Base-by-base conservation (phyloP, 2,329 filamentous ascomycete species). In the Trichoderma sp. region DNA sequence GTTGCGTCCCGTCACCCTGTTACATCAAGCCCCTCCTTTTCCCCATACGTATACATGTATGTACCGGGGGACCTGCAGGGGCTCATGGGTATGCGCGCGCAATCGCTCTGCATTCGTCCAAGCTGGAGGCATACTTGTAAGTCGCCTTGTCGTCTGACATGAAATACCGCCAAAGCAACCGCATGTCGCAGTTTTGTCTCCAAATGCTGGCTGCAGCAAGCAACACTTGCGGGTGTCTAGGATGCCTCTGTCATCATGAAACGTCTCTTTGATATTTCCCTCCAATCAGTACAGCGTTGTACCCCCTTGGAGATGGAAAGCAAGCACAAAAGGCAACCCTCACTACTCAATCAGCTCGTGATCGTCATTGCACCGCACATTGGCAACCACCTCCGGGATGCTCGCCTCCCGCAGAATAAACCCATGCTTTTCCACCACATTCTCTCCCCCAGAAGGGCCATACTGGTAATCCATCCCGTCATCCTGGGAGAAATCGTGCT, bases 361-460 rank as follows among this genome's bases (percentile, higher is more conserved):
- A 35, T 68, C 58, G 16, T 70, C 69, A 7, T 71, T 65, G 61
- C 68, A 61, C 59, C 67, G 59, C 55, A 70, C 64, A 19, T 72
- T 71, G 10, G 72, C 69, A 24, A 74, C 70, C 27, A 74, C 70
- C 55, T 75, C 71, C 6, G 73, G 71, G 33, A 74, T 61, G 27
- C 35, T 49, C 5, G 72, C 70, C 37, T 76, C 75, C 52, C 74
- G 72, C 53, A 76, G 73, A 13, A 74, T 72, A 53, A 75, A 77
- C 0, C 76, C 76, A 58, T 74, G 72, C 58, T 72, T 72, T 29
- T 76, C 73, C 53, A 77, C 72, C 40, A 70, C 70, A 29, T 68
- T 68, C 57, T 75, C 75, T 6, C 73, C 74, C 0, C 74, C 74
- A 21, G 72, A 70, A 13, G 73, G 72, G 8, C 68, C 52, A 11